Conservation (phyloP, 176 grass and related monocot species). For the Paspalum notatum region DNA sequence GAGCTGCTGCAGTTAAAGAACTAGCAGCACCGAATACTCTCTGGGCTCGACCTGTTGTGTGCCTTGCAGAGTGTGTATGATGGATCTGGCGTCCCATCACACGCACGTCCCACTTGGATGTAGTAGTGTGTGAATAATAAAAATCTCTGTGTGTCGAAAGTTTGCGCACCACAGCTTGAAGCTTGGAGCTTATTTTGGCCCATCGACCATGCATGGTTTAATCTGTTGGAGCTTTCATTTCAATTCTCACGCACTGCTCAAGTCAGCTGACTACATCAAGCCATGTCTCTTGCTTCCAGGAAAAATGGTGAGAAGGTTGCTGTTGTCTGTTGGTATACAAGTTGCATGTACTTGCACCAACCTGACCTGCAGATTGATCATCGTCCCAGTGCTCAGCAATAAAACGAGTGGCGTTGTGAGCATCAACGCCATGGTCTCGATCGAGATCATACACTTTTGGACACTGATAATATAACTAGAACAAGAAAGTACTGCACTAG, state of each 20-base stretch:
- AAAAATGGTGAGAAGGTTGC: background rate
- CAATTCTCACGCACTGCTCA: background rate
- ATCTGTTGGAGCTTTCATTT: background rate
- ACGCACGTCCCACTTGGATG: background rate
- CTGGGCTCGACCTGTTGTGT: background rate
- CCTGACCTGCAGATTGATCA: background rate
- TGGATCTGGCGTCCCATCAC: background rate
- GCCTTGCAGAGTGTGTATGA: too few species aligned
- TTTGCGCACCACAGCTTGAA: background rate
- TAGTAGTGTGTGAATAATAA: background rate
- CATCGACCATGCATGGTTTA: too few species aligned
- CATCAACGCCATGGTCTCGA: background rate
- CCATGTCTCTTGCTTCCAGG: background rate
- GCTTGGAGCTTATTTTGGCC: background rate
- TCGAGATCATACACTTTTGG: background rate
- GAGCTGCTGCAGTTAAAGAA: background rate
- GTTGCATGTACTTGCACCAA: too few species aligned
- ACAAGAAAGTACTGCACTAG: too few species aligned
- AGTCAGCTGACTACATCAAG: background rate
- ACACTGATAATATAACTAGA: too few species aligned
- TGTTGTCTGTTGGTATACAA: too few species aligned
- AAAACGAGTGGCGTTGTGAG: background rate
- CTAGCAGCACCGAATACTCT: background rate
- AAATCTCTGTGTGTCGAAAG: background rate
- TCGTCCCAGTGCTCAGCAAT: background rate